Conservation (phyloP, 495 filamentous ascomycete genomes). For the Hypoxylon lienhwacheense region DNA sequence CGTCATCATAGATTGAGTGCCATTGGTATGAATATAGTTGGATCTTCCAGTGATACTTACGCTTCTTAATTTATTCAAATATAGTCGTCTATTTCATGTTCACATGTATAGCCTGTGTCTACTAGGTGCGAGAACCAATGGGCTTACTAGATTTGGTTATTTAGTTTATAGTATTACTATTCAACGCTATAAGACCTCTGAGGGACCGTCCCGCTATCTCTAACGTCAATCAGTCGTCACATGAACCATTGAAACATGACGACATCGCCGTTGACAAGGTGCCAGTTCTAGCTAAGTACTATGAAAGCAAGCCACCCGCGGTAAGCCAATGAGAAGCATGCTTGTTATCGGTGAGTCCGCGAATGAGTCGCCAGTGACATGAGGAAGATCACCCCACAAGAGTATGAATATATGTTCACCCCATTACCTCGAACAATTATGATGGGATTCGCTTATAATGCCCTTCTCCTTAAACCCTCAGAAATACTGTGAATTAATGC, state of each 20-base stretch:
- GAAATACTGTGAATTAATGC: no score
- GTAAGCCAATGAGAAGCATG: slow-evolving; percentile 20
- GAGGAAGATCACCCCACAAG: slow-evolving; percentile 11
- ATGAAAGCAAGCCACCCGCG: slow-evolving; percentile 1
- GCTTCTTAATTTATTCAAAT: no score
- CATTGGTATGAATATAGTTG: no score
- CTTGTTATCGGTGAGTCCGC: slow-evolving; percentile 17
- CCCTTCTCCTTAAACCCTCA: no score
- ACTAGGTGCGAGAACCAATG: no score
- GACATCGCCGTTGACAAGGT: slow-evolving; percentile 2
- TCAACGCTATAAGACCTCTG: slow-evolving; percentile 9
- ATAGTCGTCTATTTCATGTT: no score
- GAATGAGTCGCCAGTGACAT: slow-evolving; percentile 14
- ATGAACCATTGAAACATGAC: slow-evolving; percentile 24
- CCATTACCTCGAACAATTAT: background rate
- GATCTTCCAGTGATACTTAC: no score
- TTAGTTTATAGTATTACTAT: slow-evolving; percentile 18
- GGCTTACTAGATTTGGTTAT: no score
- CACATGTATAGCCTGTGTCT: no score
- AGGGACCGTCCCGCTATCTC: slow-evolving; percentile 26
- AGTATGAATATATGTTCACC: slow-evolving; percentile 6
- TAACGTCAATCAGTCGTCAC: slow-evolving; percentile 16
- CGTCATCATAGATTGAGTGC: no score
- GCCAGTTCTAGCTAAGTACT: slow-evolving; percentile 15
- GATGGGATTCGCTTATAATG: no score